A percentile compares a stretch with the other conserved stretches of the same genome.
Evolutionary conservation across 2,329 filamentous ascomycete genomes (phyloP).

Genomic region (Westerdykella ornata): DNA sequence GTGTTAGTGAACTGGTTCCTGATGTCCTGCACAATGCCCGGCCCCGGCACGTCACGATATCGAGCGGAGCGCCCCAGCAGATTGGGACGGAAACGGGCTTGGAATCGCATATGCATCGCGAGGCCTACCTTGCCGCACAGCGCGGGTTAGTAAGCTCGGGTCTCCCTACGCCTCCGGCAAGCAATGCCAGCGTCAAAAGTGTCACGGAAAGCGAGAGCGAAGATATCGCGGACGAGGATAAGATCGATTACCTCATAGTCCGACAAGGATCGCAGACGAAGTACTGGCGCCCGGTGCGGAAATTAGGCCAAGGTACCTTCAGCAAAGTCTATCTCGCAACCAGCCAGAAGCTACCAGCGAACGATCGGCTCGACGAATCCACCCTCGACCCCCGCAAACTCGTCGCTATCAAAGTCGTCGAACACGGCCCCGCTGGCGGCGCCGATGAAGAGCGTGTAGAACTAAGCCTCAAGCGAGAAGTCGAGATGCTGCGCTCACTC

Average conservation of each 20-base stretch:
- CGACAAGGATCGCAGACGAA: constrained; percentile 59
- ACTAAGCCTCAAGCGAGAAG: constrained; percentile 85
- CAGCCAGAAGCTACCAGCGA: constrained; percentile 54
- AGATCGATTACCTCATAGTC: constrained; percentile 42
- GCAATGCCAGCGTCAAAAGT: constrained; percentile 49
- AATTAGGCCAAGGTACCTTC: constrained; percentile 89
- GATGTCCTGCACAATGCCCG: constrained; percentile 62
- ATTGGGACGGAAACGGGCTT: constrained; percentile 42
- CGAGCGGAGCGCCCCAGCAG: constrained; percentile 36
- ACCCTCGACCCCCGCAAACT: constrained; percentile 65
- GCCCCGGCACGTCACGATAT: constrained; percentile 63
- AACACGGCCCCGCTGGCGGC: constrained; percentile 87
- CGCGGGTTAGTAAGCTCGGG: constrained; percentile 62
- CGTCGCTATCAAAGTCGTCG: constrained; percentile 91
- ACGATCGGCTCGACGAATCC: constrained; percentile 41
- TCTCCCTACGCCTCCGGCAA: constrained; percentile 72
- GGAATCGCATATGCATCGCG: constrained; percentile 58
- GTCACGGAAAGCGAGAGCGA: constrained; percentile 51
- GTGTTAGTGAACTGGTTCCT: constrained; percentile 80
- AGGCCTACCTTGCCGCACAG: constrained; percentile 71
- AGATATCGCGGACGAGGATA: constrained; percentile 40
- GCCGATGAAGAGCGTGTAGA: constrained; percentile 90
- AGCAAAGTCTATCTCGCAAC: constrained; percentile 90
- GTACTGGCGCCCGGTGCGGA: constrained; percentile 70
- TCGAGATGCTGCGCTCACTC: constrained; percentile 85